Base-by-base conservation (phyloP, 768 basidiomycete genomes). In the Leccinum truebloodii region DNA sequence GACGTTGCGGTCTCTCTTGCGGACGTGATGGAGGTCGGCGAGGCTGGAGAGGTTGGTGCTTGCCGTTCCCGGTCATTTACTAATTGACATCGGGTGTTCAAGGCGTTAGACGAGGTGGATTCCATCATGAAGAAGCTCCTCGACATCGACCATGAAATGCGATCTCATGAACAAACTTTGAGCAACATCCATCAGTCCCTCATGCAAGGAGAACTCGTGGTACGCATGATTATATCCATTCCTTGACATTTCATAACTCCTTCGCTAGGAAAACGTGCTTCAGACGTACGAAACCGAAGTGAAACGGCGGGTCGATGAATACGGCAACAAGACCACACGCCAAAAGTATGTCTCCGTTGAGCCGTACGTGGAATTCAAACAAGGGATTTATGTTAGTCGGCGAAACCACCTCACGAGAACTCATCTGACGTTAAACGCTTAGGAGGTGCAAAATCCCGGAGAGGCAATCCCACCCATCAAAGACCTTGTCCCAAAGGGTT, bases 391-490 rank as follows among this genome's bases (percentile, higher is more conserved):
- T 79, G 92, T 91, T 64, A 20, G 86, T 78, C 34, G 30, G 48
- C 1, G 28, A 50, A 24, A 32, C 14, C 61, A 18, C 56, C 50
- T 57, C 20, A 53, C 52, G 8, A 8, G 50, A 30, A 32, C 32
- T 28, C 6, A 26, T 26, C 22, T 73, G 44, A 70, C 52, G 62
- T 18, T 8, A 59, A 34, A 20, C 10, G 7, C 51, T 54, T 59
- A 93, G 92, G 87, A 92, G 69, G 83, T 83, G 0, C 79, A 83
- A 64, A 77, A 92, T 71, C 83, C 86, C 8, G 85, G 83, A 1
- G 75, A 74, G 10, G 80, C 84, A 3, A 91, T 95, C 80, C 92
- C 92, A 32, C 92, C 92, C 30, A 78, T 94, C 16, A 86, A 83
- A 3, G 85, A 88, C 26, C 80, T 92, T 59, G 83, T 95, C 28